phyloP scores from a whole-genome alignment of 148 eudicot genomes.

The Vaccinium vitisidaea region DNA sequence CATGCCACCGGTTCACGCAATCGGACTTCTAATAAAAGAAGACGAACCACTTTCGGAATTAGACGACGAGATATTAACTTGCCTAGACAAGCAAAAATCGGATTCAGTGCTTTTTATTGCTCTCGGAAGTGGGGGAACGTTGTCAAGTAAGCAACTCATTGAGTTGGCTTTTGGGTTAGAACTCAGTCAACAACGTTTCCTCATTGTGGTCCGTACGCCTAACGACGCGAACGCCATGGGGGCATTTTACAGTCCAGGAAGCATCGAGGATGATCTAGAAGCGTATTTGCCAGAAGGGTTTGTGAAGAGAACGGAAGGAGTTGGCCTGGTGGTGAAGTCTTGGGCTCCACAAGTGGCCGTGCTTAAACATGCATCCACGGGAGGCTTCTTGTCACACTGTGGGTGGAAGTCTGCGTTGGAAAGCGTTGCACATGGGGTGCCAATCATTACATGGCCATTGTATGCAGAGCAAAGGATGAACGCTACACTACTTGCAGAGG shows the following conservation, averaged over 20 bases:
- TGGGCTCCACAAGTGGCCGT: conserved; percentile 28
- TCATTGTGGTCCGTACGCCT: conserved; percentile 29
- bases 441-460: conserved; percentile 27
- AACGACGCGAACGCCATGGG: conserved; percentile 2
- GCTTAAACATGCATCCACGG: conserved; percentile 19
- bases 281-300: conserved; percentile 29
- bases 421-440: conserved; percentile 21
- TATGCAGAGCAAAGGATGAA: conserved; percentile 35
- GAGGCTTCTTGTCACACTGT: conserved; percentile 25
- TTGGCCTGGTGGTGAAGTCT: conserved; percentile 26
- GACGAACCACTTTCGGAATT: conserved; percentile 9
- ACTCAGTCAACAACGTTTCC: conserved; percentile 29
- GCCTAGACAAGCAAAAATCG: conserved; percentile 32
- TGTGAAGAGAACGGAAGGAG: background rate
- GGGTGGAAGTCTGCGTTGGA: conserved; percentile 30
- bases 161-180: conserved; percentile 39
- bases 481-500: conserved; percentile 16
- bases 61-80: conserved; percentile 1
- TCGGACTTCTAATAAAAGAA: conserved; percentile 36
- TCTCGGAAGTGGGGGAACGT: conserved; percentile 34
- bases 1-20: conserved; percentile 34
- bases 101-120: too few relatives aligned
- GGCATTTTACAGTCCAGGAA: conserved; percentile 9
- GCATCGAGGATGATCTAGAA: background rate
- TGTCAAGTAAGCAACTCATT: conserved; percentile 27